Evolutionary conservation across 495 filamentous ascomycete species (phyloP), one percentile per base, ranked within the genome.

Genomic region (Hypoxylon lienhwacheense): DNA sequence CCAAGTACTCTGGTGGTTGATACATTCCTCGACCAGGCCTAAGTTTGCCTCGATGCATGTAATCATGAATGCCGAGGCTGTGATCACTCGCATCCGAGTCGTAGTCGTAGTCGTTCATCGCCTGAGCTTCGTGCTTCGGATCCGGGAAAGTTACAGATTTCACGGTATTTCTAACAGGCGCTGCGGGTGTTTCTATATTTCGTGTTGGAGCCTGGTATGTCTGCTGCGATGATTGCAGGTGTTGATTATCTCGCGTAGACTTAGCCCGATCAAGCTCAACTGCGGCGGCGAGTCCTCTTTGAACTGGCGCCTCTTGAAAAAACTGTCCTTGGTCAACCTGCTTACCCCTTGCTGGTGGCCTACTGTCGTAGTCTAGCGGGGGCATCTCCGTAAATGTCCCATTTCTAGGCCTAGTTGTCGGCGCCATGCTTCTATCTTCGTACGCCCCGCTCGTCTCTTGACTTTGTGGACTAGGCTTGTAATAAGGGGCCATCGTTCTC

Each of bases 1-100:
- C 74, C 7, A 83, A 64, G 31, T 76, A 76, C 46, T 57, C 59
- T 0, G 74, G 71, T 16, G 75, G 70, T 34, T 72, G 65, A 57
- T 78, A 79, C 14, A 76, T 63, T 6, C 71, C 72, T 34, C 69
- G 66, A 42, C 71, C 73, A 12, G 73, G 70, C 15, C 55, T 56
- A 20, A 71, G 51, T 25, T 74, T 72, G 29, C 77, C 67, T 32
- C 67, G 70, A 19, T 68, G 65, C 48, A 70, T 67, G 52, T 78
- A 77, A 25, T 78, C 62, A 17, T 75, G 70, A 24, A 81, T 45
- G 29, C 71, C 74, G 40, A 74, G 66, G 5, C 60, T 60, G 39
- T 61, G 62, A 15, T 35, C 66, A 15, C 43, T 50, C 10, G 59
- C 57, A 32, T 64, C 59, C 12, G 65, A 66, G 12, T 59, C 48